These are phyloP conservation scores for Abrus precatorius DNA, from an alignment of 306 rosid species.

Conservation along the genomic window DNA sequence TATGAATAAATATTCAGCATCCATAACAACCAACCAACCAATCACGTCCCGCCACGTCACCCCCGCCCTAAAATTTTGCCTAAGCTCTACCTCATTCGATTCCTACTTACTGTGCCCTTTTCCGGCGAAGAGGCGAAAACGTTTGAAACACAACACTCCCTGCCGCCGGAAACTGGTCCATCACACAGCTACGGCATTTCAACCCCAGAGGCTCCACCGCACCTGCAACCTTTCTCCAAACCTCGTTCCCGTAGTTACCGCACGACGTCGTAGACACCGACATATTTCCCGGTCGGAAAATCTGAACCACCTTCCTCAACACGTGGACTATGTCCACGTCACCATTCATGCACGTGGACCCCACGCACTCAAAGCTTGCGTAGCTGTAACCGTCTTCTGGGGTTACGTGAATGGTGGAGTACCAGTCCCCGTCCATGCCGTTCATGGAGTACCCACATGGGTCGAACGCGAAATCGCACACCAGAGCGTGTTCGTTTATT, in stretches of 20 bases:
- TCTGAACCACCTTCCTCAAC: conserved; percentile 74
- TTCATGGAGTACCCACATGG: conserved; percentile 96
- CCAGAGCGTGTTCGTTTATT: conserved; percentile 63
- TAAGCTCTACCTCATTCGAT: conserved; percentile 54
- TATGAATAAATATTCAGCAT: conserved; percentile 31
- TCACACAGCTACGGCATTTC: conserved; percentile 74
- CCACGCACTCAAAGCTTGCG: conserved; percentile 85
- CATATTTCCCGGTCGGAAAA: conserved; percentile 87
- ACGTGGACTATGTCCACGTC: conserved; percentile 54
- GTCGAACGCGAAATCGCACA: conserved; percentile 82
- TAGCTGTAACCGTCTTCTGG: conserved; percentile 92
- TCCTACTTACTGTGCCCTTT: conserved; percentile 45
- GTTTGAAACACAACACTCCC: conserved; percentile 82
- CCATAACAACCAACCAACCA: conserved; percentile 49
- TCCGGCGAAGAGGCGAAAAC: conserved; percentile 69
- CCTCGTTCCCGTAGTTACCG: conserved; percentile 45
- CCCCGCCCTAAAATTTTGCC: conserved; percentile 32
- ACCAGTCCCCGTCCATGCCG: conserved; percentile 71
- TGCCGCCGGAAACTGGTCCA: conserved; percentile 78
- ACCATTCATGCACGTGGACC: conserved; percentile 36
- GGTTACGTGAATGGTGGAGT: conserved; percentile 89
- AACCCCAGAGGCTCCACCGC: conserved; percentile 79
- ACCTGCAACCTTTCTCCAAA: conserved; percentile 64
- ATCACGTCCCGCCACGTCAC: conserved; percentile 53
- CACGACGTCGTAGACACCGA: conserved; percentile 69